Percentiles rank a stretch among this genome's conserved stretches.
phyloP scores from a whole-genome alignment of 495 filamentous ascomycete genomes.

The Friedmanniomyces simplex region DNA sequence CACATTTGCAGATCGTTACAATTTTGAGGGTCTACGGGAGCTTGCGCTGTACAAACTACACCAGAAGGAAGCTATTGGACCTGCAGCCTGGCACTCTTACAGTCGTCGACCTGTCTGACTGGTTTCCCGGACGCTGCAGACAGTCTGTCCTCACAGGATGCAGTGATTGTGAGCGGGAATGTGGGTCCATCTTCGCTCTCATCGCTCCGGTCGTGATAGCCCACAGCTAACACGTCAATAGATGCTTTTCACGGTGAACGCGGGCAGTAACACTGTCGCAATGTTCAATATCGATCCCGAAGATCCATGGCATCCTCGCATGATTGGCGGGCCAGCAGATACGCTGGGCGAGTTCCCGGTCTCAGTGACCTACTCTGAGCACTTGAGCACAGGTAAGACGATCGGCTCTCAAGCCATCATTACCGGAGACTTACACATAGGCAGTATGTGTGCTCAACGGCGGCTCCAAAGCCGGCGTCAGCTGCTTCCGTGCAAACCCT shows the following conservation, averaged over 20 bases:
- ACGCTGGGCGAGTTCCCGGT: constrained; percentile 5
- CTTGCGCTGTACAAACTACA: too few species aligned
- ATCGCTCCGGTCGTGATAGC: too few species aligned
- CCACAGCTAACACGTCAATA: not conserved
- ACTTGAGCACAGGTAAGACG: not conserved
- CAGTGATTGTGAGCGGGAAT: constrained; percentile 7
- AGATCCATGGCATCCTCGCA: not conserved
- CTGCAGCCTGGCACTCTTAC: too few species aligned
- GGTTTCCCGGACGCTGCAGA: not conserved
- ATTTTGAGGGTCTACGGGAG: too few species aligned
- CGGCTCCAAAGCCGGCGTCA: not conserved
- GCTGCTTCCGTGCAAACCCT: constrained; percentile 1
- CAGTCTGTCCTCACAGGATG: not conserved
- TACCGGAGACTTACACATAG: not conserved
- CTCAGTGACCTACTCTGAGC: constrained; percentile 6
- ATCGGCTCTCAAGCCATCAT: too few species aligned
- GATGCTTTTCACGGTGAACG: constrained; percentile 8
- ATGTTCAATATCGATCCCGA: constrained; percentile 5
- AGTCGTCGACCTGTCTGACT: too few species aligned
- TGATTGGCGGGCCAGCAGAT: not conserved
- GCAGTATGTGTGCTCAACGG: constrained; percentile 7
- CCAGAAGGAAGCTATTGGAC: too few species aligned
- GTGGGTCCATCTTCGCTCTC: not conserved
- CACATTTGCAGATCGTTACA: too few species aligned
- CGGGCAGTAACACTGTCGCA: constrained; percentile 1